These are phyloP conservation scores for Aspergillus fijiensis DNA, from an alignment of 2,329 filamentous ascomycete genomes.

Conservation along the genomic window DNA sequence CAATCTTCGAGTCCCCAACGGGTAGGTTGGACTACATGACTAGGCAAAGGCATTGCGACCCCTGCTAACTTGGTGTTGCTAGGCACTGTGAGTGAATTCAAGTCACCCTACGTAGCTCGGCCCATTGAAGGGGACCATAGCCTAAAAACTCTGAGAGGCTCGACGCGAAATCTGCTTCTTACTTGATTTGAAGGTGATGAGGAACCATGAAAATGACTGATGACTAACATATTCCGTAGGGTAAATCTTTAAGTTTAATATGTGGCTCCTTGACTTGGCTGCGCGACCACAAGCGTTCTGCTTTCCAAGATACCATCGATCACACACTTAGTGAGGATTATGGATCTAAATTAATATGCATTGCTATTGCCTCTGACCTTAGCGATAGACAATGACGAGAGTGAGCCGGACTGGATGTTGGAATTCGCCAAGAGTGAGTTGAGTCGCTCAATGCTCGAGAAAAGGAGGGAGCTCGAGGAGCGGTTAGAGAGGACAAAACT, in stretches of 20 bases:
- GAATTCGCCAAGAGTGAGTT: slow-evolving; percentile 72
- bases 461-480: slow-evolving; percentile 72
- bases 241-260: slow-evolving; percentile 89
- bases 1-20: slow-evolving; percentile 91
- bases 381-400: slow-evolving; percentile 56
- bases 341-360: not conserved
- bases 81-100: slow-evolving; percentile 44
- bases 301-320: slow-evolving; percentile 56
- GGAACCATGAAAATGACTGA: not conserved
- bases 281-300: slow-evolving; percentile 70
- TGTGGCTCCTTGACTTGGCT: slow-evolving; percentile 89
- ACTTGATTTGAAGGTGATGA: not conserved
- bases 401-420: slow-evolving; percentile 79
- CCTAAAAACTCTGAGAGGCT: not conserved
- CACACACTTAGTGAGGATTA: slow-evolving; percentile 43
- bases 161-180: not conserved
- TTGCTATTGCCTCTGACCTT: slow-evolving; percentile 4
- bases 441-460: slow-evolving; percentile 63
- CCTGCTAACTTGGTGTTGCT: slow-evolving; percentile 18
- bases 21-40: slow-evolving; percentile 54
- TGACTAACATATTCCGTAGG: slow-evolving; percentile 45
- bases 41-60: not conserved
- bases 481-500: slow-evolving; percentile 63
- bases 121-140: not conserved
- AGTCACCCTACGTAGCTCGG: not conserved